phyloP scores from a whole-genome alignment of 371 early-diverging fungal genomes.

The Amoeboradix gromovi region DNA sequence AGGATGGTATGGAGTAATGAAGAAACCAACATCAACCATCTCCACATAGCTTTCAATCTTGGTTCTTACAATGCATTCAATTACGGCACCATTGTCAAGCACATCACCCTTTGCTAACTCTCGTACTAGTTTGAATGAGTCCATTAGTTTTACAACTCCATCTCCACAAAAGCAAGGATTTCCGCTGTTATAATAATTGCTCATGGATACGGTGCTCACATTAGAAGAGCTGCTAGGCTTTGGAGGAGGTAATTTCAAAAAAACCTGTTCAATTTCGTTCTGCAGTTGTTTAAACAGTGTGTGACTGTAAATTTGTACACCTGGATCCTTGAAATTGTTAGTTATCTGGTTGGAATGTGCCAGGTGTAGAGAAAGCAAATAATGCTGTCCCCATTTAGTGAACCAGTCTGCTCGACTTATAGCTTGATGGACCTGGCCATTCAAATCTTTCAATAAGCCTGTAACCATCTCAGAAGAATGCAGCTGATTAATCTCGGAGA shows the following conservation, averaged over 20 bases:
- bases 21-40: neutral
- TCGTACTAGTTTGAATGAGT: conserved; percentile 2
- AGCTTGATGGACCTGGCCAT: conserved; percentile 9
- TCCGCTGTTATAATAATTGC: conserved; percentile 1
- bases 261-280: conserved; percentile 7
- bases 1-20: conserved; percentile 8
- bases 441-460: conserved; percentile 5
- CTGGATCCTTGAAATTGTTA: conserved; percentile 14
- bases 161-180: conserved; percentile 4
- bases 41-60: conserved; percentile 1
- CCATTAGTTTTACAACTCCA: conserved; percentile 3
- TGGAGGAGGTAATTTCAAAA: conserved; percentile 8
- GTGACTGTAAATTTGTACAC: conserved; percentile 8
- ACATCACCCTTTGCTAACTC: conserved; percentile 5
- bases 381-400: conserved; percentile 11
- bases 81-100: conserved; percentile 1
- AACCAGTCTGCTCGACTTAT: conserved; percentile 3
- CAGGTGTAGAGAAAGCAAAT: conserved; percentile 6
- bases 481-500: too few relatives aligned
- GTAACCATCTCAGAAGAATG: too few relatives aligned
- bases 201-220: neutral
- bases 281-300: conserved; percentile 4
- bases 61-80: conserved; percentile 5
- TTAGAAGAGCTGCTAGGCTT: conserved; percentile 3
- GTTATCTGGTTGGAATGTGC: conserved; percentile 9